Evolutionary conservation across 176 grass and related monocot genomes (phyloP).

Genomic region (Thinopyrum elongatum): DNA sequence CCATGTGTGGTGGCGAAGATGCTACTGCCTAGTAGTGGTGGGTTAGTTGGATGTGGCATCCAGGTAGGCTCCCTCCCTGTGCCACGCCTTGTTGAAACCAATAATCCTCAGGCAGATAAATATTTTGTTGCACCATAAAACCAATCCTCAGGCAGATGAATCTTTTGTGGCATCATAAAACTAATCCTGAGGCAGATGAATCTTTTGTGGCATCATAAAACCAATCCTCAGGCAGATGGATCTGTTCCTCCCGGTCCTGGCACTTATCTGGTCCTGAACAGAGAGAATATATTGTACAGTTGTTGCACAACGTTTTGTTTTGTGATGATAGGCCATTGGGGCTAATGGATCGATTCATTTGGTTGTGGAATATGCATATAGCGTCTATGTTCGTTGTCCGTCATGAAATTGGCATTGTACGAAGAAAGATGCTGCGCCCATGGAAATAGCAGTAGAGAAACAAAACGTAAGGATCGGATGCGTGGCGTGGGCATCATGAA

Average conservation of each 20-base stretch:
- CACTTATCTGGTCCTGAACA: neutral
- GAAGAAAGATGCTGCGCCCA: neutral
- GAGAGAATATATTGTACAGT: neutral
- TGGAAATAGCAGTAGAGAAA: neutral
- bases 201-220: too few species aligned
- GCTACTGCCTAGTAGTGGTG: neutral
- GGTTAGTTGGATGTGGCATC: slow-evolving; percentile 11
- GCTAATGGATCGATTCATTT: too few species aligned
- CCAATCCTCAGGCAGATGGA: too few species aligned
- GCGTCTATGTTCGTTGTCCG: neutral
- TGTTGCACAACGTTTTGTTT: neutral
- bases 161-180: too few species aligned
- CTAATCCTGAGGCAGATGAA: too few species aligned
- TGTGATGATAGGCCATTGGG: too few species aligned
- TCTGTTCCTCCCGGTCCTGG: neutral
- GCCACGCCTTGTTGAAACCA: neutral
- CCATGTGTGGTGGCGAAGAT: slow-evolving; percentile 9
- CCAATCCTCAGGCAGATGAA: too few species aligned
- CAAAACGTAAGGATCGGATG: neutral
- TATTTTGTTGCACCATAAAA: too few species aligned
- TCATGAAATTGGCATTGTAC: neutral
- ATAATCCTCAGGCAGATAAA: too few species aligned
- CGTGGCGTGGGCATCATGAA: too few species aligned
- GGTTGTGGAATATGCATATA: neutral
- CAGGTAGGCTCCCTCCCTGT: slow-evolving; percentile 3